Evolutionary conservation across 2,329 filamentous ascomycete genomes (phyloP), one percentile per base, ranked within the genome.

Genomic region (Scedosporium dehoogii): DNA sequence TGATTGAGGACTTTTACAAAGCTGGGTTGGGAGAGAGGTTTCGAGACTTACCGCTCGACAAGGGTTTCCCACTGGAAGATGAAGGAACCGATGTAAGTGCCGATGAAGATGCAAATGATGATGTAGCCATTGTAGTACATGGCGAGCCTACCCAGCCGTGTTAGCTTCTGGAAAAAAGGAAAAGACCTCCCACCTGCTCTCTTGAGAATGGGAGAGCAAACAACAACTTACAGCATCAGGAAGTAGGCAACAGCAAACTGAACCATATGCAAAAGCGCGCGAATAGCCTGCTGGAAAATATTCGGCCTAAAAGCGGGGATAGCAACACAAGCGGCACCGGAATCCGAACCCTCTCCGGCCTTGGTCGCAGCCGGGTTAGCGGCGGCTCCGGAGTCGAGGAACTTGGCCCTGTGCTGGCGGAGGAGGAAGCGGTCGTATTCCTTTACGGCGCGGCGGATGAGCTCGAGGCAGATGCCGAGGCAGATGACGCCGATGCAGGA

Each of bases 71-170:
- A 92, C 33, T 85, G 83, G 71, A 91, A 93, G 64, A 90, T 70
- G 66, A 92, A 90, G 12, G 82, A 79, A 16, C 90, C 91, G 4
- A 92, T 63, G 66, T 85, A 91, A 0, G 88, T 85, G 1, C 91
- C 91, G 62, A 93, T 82, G 65, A 93, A 84, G 71, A 94, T 91
- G 67, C 85, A 90, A 64, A 93, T 87, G 72, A 94, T 90, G 65
- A 94, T 81, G 73, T 91, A 94, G 9, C 86, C 84, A 67, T 85
- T 85, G 74, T 81, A 85, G 71, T 85, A 84, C 80, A 84, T 84
- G 65, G 80, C 80, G n/a, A 76, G 74, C 65, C 70, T 75, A 62
- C 2, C 58, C 18, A 42, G 29, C 18, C 14, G 1, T 7, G 63
- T 64, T 44, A 66, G 63, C 27, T 21, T 18, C 3, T 41, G 41